Evolutionary conservation across 1,284 basidiomycete genomes (phyloP).

Genomic region (Apiotrichum akiyoshidainum): DNA sequence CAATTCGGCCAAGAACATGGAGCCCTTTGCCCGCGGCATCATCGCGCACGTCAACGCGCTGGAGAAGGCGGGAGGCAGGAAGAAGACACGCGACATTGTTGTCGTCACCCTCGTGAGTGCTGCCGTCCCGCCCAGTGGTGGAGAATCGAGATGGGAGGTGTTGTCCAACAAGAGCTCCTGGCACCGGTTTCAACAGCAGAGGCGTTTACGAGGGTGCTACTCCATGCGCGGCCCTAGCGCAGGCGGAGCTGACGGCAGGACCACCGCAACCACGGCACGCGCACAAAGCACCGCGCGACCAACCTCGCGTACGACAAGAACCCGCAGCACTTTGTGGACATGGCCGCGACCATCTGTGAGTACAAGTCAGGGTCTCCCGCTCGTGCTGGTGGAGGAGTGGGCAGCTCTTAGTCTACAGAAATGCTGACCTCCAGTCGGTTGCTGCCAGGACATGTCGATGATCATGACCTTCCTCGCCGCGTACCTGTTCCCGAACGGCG

Average conservation of each 20-base stretch:
- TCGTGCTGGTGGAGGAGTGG: not conserved
- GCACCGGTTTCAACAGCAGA: too few relatives aligned
- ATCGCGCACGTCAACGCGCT: slow-evolving; percentile 26
- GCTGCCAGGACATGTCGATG: slow-evolving; percentile 70
- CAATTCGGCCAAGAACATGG: slow-evolving; percentile 40
- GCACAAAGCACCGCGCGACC: slow-evolving; percentile 56
- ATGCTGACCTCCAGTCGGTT: slow-evolving; percentile 54
- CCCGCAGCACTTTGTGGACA: slow-evolving; percentile 63
- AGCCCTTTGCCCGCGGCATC: slow-evolving; percentile 38
- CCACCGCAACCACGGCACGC: slow-evolving; percentile 70
- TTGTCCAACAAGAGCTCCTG: too few relatives aligned
- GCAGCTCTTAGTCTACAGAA: too few relatives aligned
- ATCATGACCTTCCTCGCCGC: slow-evolving; percentile 75
- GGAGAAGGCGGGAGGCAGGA: slow-evolving; percentile 12
- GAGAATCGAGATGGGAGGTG: not conserved
- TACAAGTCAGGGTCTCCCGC: not conserved
- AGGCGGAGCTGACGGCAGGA: slow-evolving; percentile 55
- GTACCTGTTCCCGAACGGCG: slow-evolving; percentile 70
- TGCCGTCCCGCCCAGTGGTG: not conserved
- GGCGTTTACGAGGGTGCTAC: too few relatives aligned
- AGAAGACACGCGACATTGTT: slow-evolving; percentile 37
- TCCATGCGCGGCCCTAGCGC: too few relatives aligned
- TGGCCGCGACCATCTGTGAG: slow-evolving; percentile 64
- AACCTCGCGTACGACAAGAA: slow-evolving; percentile 66
- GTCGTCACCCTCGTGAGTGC: slow-evolving; percentile 45